These are phyloP conservation scores for Withania somnifera DNA, from an alignment of 305 asterid genomes.

Conservation along the genomic window DNA sequence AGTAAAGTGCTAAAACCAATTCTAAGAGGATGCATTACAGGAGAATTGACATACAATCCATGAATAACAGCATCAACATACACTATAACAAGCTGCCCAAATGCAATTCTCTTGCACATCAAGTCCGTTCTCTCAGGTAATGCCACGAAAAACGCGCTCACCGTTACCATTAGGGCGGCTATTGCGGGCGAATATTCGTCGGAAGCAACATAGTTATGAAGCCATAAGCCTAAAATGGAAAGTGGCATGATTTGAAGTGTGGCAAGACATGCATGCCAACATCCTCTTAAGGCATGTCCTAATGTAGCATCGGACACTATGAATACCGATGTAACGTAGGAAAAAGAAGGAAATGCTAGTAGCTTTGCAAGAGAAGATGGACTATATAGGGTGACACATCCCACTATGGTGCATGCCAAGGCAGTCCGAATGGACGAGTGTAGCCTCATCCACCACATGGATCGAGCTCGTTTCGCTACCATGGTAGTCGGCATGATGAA, in stretches of 20 bases:
- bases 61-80: slow-evolving; percentile 31
- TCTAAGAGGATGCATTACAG: slow-evolving; percentile 35
- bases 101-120: slow-evolving; percentile 56
- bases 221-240: slow-evolving; percentile 31
- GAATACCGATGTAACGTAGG: slow-evolving; percentile 45
- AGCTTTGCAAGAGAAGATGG: slow-evolving; percentile 18
- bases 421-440: slow-evolving; percentile 45
- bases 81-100: slow-evolving; percentile 72
- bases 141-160: slow-evolving; percentile 40
- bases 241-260: slow-evolving; percentile 51
- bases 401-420: slow-evolving; percentile 44
- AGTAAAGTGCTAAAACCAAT: slow-evolving; percentile 50
- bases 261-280: slow-evolving; percentile 53
- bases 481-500: slow-evolving; percentile 9
- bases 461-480: slow-evolving; percentile 25
- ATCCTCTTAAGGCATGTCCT: slow-evolving; percentile 45
- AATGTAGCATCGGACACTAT: slow-evolving; percentile 48
- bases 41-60: not conserved
- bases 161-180: slow-evolving; percentile 23
- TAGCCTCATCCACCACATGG: slow-evolving; percentile 46
- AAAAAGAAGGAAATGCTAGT: slow-evolving; percentile 41
- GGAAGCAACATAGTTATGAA: slow-evolving; percentile 5
- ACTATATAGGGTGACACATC: slow-evolving; percentile 44
- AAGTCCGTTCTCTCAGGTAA: slow-evolving; percentile 43
- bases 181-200: slow-evolving; percentile 10